phyloP scores from a whole-genome alignment of 2,329 filamentous ascomycete genomes.

The Chrysoporthe puriensis region DNA sequence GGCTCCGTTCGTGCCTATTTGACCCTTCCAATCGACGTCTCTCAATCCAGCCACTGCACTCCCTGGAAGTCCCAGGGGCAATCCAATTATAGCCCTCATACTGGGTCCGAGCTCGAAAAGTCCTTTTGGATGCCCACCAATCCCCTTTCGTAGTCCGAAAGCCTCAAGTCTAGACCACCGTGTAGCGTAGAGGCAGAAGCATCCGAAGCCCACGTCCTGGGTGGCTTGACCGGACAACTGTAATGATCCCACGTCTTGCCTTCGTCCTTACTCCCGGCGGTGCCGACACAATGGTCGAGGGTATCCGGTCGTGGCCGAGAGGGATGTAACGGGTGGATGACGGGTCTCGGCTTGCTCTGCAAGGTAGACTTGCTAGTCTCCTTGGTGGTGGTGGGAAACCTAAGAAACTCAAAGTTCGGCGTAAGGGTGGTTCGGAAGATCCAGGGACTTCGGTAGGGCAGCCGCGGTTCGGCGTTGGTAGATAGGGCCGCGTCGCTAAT shows the following conservation, averaged over 20 bases:
- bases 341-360: neutral
- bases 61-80: neutral
- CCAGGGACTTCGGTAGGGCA: conserved; percentile 27
- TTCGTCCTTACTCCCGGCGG: neutral
- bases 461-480: neutral
- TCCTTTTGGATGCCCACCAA: conserved; percentile 16
- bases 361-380: neutral
- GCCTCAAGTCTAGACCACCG: neutral
- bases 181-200: neutral
- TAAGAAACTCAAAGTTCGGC: conserved; percentile 3
- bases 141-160: conserved; percentile 6
- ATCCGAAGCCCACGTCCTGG: conserved; percentile 4
- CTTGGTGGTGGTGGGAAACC: neutral
- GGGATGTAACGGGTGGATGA: conserved; percentile 8
- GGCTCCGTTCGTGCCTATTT: neutral
- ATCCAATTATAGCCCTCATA: neutral
- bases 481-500: conserved; percentile 17
- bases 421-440: conserved; percentile 27
- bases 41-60: neutral
- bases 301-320: neutral
- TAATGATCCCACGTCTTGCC: neutral
- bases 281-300: neutral
- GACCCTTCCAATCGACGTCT: neutral
- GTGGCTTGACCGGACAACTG: neutral
- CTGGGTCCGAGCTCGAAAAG: conserved; percentile 12